phyloP scores from a whole-genome alignment of 306 rosid species.

The Lotus japonicus region DNA sequence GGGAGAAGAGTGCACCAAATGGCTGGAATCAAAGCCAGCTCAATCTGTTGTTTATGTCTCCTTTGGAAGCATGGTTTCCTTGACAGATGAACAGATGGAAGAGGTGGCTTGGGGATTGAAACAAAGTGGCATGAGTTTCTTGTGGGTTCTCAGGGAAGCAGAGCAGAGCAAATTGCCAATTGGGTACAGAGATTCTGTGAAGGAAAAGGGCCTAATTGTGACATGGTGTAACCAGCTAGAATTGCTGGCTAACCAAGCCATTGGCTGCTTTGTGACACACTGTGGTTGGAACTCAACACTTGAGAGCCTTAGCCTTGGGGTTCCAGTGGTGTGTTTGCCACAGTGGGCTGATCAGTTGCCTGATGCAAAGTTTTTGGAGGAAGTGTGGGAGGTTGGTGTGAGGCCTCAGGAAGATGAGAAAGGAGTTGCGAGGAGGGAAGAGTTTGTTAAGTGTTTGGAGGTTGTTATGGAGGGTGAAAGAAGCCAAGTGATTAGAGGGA shows the following conservation, averaged over 20 bases:
- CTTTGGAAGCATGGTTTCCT: conserved; percentile 50
- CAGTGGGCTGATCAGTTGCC: conserved; percentile 62
- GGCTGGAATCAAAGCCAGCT: conserved; percentile 37
- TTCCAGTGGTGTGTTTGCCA: conserved; percentile 59
- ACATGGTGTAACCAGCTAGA: conserved; percentile 66
- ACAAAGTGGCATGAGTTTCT: conserved; percentile 29
- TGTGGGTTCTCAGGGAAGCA: conserved; percentile 42
- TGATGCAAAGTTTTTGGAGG: conserved; percentile 57
- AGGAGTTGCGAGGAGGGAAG: conserved; percentile 44
- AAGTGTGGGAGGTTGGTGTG: conserved; percentile 55
- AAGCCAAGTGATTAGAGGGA: conserved; percentile 32
- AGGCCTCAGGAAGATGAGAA: conserved; percentile 50
- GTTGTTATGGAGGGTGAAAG: conserved; percentile 46
- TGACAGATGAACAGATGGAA: conserved; percentile 29
- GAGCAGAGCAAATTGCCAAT: conserved; percentile 32
- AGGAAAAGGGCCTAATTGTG: conserved; percentile 36
- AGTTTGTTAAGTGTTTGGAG: conserved; percentile 38
- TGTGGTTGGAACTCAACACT: conserved; percentile 75
- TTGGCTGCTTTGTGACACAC: conserved; percentile 56
- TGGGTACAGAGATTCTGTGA: conserved; percentile 20
- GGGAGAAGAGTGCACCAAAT: conserved; percentile 30
- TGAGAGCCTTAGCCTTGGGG: conserved; percentile 58
- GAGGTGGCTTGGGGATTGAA: conserved; percentile 37
- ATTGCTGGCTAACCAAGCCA: conserved; percentile 36
- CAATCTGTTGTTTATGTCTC: conserved; percentile 39